Evolutionary conservation across 257 asterid genomes (phyloP).

Genomic region (Gentiana macrophylla): DNA sequence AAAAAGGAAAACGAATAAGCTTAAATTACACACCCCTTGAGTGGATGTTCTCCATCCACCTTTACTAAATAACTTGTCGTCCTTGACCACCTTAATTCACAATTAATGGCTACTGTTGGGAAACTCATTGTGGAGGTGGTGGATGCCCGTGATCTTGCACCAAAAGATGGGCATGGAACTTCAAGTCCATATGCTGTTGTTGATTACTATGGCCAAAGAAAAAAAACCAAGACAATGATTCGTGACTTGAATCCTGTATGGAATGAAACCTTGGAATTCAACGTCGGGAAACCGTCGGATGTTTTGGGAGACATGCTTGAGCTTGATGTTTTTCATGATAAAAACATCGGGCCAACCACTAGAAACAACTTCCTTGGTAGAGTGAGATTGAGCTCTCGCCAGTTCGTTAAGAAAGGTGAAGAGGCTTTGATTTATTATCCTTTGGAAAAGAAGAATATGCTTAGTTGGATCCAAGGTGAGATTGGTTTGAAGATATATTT

Average conservation of each 20-base stretch:
- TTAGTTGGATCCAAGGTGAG: conserved; percentile 75
- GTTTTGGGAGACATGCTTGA: conserved; percentile 73
- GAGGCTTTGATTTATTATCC: conserved; percentile 79
- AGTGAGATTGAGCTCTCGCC: conserved; percentile 43
- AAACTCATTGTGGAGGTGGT: conserved; percentile 72
- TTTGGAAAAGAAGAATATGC: conserved; percentile 49
- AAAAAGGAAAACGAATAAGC: too few species aligned
- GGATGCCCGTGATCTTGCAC: conserved; percentile 61
- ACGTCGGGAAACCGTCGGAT: conserved; percentile 50
- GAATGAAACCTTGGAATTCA: conserved; percentile 61
- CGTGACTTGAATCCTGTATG: conserved; percentile 74
- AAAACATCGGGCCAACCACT: conserved; percentile 59
- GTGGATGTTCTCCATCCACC: neutral
- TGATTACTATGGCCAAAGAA: conserved; percentile 73
- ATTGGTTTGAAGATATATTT: conserved; percentile 75
- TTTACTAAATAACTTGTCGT: neutral
- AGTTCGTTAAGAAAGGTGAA: conserved; percentile 83
- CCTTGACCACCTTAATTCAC: neutral
- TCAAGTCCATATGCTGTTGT: conserved; percentile 72
- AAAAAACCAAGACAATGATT: conserved; percentile 50
- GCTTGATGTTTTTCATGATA: conserved; percentile 54
- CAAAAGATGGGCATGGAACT: conserved; percentile 83
- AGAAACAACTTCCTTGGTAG: conserved; percentile 69
- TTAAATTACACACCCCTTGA: too few species aligned
- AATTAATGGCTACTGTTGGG: conserved; percentile 31